Evolutionary conservation across 1,284 basidiomycete species (phyloP).

Genomic region (Marasmius fiardii): DNA sequence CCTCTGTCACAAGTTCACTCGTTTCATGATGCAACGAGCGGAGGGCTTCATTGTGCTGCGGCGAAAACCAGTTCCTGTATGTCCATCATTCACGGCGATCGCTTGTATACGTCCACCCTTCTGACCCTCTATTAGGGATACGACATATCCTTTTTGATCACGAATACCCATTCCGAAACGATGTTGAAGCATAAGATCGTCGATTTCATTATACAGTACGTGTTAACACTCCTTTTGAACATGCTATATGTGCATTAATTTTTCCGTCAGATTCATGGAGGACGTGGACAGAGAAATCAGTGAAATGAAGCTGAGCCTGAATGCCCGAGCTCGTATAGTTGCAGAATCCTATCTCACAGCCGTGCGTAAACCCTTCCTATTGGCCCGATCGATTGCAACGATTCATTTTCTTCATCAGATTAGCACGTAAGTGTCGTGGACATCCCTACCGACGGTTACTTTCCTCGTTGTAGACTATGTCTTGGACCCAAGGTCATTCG

Average conservation of each 20-base stretch:
- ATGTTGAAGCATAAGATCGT: constrained; percentile 99
- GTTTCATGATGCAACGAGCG: constrained; percentile 98
- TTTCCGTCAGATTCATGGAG: constrained; percentile 83
- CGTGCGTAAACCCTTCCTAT: constrained; percentile 39
- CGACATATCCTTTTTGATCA: constrained; percentile 98
- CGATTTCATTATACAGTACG: constrained; percentile 97
- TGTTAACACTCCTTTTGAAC: constrained; percentile 12
- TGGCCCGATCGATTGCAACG: not conserved
- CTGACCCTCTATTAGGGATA: constrained; percentile 71
- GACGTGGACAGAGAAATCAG: constrained; percentile 94
- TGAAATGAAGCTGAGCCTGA: constrained; percentile 89
- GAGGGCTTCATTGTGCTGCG: constrained; percentile 96
- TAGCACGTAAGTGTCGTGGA: constrained; percentile 11
- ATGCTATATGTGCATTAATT: not conserved
- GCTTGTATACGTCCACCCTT: not conserved
- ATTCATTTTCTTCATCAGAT: constrained; percentile 12
- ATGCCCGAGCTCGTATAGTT: constrained; percentile 95
- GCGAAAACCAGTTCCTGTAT: constrained; percentile 86
- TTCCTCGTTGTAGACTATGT: not conserved
- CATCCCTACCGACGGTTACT: not conserved
- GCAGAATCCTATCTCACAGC: constrained; percentile 87
- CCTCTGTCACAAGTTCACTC: constrained; percentile 97
- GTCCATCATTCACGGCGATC: constrained; percentile 16
- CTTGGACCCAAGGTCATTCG: not conserved
- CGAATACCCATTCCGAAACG: constrained; percentile 93